Percentiles rank a stretch among this genome's conserved stretches.
Evolutionary conservation across 1,284 basidiomycete species (phyloP).

Genomic region (Sanghuangporus weigelae): DNA sequence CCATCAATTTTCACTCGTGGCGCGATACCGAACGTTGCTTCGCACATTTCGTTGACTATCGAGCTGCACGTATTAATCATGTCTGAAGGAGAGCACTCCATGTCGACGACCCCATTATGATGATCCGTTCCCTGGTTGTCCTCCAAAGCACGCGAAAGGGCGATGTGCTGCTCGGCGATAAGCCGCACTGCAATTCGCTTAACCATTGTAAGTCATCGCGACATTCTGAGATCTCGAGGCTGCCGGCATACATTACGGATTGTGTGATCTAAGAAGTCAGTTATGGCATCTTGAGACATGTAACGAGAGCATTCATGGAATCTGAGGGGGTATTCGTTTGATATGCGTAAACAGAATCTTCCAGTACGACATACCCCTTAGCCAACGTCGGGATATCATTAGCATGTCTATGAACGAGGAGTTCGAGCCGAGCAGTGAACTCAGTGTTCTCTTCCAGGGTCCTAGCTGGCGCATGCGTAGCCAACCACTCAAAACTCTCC

Average conservation of each 20-base stretch:
- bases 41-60: conserved; percentile 79
- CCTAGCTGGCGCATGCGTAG: conserved; percentile 61
- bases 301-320: conserved; percentile 86
- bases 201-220: not conserved
- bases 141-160: conserved; percentile 62
- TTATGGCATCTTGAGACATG: conserved; percentile 74
- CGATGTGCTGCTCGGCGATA: conserved; percentile 90
- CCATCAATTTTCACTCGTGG: conserved; percentile 70
- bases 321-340: conserved; percentile 33
- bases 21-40: conserved; percentile 76
- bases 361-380: conserved; percentile 59
- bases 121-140: conserved; percentile 23
- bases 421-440: conserved; percentile 65
- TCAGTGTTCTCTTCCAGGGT: conserved; percentile 64
- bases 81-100: conserved; percentile 58
- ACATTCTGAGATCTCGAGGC: not conserved
- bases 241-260: conserved; percentile 52
- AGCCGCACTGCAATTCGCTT: conserved; percentile 81
- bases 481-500: conserved; percentile 69
- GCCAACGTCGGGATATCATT: conserved; percentile 89
- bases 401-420: conserved; percentile 72
- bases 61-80: conserved; percentile 77
- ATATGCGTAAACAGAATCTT: not conserved
- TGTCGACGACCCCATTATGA: conserved; percentile 65
- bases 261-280: conserved; percentile 76